Evolutionary conservation across 2,329 filamentous ascomycete species (phyloP).

Genomic region (Diaporthe humulicola): DNA sequence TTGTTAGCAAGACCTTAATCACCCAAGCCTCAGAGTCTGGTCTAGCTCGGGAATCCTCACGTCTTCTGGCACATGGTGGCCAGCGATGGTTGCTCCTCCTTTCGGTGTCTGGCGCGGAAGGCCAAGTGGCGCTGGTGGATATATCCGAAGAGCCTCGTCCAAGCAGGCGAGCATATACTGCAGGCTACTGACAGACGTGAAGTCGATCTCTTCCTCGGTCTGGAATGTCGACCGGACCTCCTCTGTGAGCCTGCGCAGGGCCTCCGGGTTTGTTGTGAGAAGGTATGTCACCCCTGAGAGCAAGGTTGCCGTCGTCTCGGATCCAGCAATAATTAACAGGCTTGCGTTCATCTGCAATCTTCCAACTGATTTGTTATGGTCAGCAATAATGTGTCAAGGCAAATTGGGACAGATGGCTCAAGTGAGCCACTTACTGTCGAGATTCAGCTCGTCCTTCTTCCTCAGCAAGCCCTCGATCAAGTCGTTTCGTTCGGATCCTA

Average conservation of each 20-base stretch:
- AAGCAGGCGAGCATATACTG: slow-evolving; percentile 53
- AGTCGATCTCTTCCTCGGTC: slow-evolving; percentile 50
- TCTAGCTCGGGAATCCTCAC: slow-evolving; percentile 1
- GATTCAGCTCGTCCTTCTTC: slow-evolving; percentile 24
- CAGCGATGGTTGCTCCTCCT: slow-evolving; percentile 36
- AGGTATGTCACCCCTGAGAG: slow-evolving; percentile 39
- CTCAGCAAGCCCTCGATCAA: slow-evolving; percentile 36
- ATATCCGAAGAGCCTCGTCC: slow-evolving; percentile 54
- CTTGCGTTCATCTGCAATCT: slow-evolving; percentile 9
- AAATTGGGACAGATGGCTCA: background rate
- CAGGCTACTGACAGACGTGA: slow-evolving; percentile 45
- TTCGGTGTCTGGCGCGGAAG: slow-evolving; percentile 34
- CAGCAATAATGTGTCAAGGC: background rate
- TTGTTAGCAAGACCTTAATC: background rate
- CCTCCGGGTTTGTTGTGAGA: slow-evolving; percentile 44
- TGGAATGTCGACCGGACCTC: slow-evolving; percentile 53
- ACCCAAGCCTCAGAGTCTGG: background rate
- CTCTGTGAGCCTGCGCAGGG: slow-evolving; percentile 46
- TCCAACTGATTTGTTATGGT: background rate
- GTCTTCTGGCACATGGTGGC: slow-evolving; percentile 35
- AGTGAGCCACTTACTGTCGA: background rate
- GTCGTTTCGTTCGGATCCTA: slow-evolving; percentile 33
- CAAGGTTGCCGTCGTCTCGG: slow-evolving; percentile 41
- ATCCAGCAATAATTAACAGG: slow-evolving; percentile 34
- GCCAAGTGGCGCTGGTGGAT: slow-evolving; percentile 46